Evolutionary conservation across 2,329 filamentous ascomycete species (phyloP), one percentile per base, ranked within the genome.

Genomic region (Calonectria leucothoes): DNA sequence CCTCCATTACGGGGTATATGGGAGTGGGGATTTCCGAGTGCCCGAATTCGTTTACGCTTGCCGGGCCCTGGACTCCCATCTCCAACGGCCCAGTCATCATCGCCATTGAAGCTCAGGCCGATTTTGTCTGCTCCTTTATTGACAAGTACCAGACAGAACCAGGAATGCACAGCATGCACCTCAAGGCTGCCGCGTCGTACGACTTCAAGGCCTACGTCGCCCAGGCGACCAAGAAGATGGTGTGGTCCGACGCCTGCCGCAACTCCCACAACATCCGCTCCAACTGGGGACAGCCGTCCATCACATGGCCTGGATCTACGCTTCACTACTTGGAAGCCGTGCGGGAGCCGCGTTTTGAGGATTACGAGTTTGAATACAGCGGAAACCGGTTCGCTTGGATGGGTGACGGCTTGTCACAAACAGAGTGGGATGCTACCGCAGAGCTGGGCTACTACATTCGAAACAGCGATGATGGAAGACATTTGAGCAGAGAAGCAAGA

Each of bases 391-490:
- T 61, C 15, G 55, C 23, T 4, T 61, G 55, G 55, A 61, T 61
- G 55, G 55, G 55, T 8, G 55, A 61, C 10, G 55, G 55, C 23
- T 11, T 76, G 0, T 76, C 74, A 0, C 74, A 75, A 20, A 66
- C 73, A 1, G 74, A 76, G 31, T 76, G 74, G 74, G 74, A 76
- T 39, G 66, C 70, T 4, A 76, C 73, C 8, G 64, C 74, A 17
- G 74, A 76, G 3, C 42, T 76, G 27, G 74, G 73, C 11, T 76
- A 75, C n/a, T 75, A 75, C n/a, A 55, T 76, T 7, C 51, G 73
- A 12, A 70, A 39, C 6, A 64, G 63, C 1, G 74, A 76, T 33
- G 66, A 75, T 29, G 70, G 74, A 1, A 75, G 57, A 6, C 73
- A 76, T 6, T 25, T 66, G 25, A 75, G 74, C 15, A 63, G 55